Percentiles rank a stretch among this genome's conserved stretches.
phyloP scores from a whole-genome alignment of 2,329 filamentous ascomycete species.

The Fusarium humuli region DNA sequence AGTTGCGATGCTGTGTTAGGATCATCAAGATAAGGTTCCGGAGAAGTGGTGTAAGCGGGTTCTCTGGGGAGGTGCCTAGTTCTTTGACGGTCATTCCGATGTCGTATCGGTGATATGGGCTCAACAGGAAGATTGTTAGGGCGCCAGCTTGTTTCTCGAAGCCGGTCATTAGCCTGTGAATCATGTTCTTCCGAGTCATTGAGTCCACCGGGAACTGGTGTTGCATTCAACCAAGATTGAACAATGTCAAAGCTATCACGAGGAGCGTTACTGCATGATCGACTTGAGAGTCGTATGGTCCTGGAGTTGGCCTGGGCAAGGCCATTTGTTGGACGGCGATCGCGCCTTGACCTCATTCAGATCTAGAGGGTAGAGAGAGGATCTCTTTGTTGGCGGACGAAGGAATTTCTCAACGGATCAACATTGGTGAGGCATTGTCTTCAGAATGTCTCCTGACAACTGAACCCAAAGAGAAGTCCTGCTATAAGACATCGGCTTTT shows the following conservation, averaged over 20 bases:
- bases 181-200: neutral
- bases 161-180: neutral
- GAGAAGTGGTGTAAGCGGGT: neutral
- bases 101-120: neutral
- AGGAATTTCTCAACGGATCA: neutral
- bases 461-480: neutral
- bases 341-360: slow-evolving; percentile 17
- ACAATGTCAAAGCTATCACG: neutral
- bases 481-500: neutral
- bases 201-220: neutral
- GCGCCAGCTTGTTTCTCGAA: slow-evolving; percentile 2
- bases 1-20: neutral
- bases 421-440: neutral
- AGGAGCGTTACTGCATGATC: neutral
- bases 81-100: neutral
- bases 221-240: slow-evolving; percentile 27
- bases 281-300: neutral
- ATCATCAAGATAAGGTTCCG: neutral
- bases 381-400: neutral
- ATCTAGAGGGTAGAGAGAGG: neutral
- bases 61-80: neutral
- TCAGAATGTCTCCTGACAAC: neutral
- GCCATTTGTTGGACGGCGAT: neutral
- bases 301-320: neutral
- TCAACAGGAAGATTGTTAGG: slow-evolving; percentile 19